Evolutionary conservation across 1,284 basidiomycete species (phyloP), one percentile per base, ranked within the genome.

Genomic region (Ceraceosorus guamensis): DNA sequence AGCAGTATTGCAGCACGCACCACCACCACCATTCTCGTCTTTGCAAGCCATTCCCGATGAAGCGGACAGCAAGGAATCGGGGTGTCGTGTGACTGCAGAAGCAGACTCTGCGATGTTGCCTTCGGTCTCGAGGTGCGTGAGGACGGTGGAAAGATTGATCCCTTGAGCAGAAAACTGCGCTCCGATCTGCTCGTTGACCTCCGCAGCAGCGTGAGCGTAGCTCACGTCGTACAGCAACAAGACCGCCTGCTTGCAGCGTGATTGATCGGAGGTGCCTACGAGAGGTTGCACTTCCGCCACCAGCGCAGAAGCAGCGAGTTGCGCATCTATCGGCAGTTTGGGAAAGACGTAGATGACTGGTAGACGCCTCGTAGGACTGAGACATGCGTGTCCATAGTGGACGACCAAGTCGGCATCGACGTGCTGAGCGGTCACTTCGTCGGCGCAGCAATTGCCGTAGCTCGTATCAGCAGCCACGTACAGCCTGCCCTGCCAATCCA

Each of bases 391-490:
- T 0, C 95, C 93, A 71, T 95, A 97, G 75, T 98, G 93, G 5
- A 99, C 86, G 59, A 97, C 82, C 7, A 87, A 83, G 70, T 97
- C 89, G 0, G 92, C 91, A 62, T 92, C 85, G 45, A 93, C 86
- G 75, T 98, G 95, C 63, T 91, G 86, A 5, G 93, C 92, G 6
- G 91, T 88, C 3, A 98, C 87, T 69, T 97, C 89, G 74, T 99
- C 95, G 4, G 95, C 91, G 73, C 93, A 98, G 74, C 93, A 99
- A 90, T 88, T 91, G 75, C 92, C 93, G 77, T 97, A 97, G 32
- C 91, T 95, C 31, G 92, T 97, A 78, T 97, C 93, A 11, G 92
- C 92, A 16, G 96, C 82, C 5, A 97, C 87, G 73, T 92, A 97
- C 31, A 91, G 80, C 65, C 92, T 79, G 16, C 73, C 79, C 13